phyloP scores from a whole-genome alignment of 768 basidiomycete species.

The Albatrellus ellisii region DNA sequence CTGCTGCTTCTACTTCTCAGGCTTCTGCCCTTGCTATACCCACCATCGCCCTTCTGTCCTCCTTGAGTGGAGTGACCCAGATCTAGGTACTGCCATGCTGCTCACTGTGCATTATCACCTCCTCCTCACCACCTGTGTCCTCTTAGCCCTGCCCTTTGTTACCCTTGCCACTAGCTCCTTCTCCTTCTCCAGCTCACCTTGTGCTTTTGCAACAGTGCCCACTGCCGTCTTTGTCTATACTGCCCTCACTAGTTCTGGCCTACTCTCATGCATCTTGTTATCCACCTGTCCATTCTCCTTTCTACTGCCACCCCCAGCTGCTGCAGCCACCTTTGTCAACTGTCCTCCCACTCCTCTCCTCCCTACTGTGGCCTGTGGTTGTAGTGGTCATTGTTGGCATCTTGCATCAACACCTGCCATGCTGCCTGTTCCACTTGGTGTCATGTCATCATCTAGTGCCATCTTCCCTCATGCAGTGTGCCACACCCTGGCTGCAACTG shows the following conservation, averaged over 20 bases:
- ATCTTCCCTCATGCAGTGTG: constrained; percentile 2
- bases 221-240: constrained; percentile 6
- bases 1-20: too few relatives aligned
- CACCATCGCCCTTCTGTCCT: too few relatives aligned
- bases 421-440: neutral
- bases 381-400: constrained; percentile 8
- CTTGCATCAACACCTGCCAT: constrained; percentile 11
- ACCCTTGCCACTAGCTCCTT: neutral
- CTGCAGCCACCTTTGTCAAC: neutral
- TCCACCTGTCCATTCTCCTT: constrained; percentile 24
- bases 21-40: too few relatives aligned
- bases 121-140: constrained; percentile 13
- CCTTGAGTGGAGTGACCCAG: too few relatives aligned
- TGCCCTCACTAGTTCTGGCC: neutral
- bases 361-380: constrained; percentile 6
- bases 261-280: constrained; percentile 9
- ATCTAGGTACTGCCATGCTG: too few relatives aligned
- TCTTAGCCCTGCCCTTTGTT: constrained; percentile 6
- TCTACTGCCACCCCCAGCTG: constrained; percentile 10
- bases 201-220: constrained; percentile 4
- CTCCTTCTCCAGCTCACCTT: constrained; percentile 13
- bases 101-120: too few relatives aligned
- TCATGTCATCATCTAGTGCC: constrained; percentile 2
- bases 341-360: constrained; percentile 2
- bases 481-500: neutral